Evolutionary conservation across 306 rosid genomes (phyloP), one percentile per base, ranked within the genome.

Genomic region (Citrullus mucosospermus): DNA sequence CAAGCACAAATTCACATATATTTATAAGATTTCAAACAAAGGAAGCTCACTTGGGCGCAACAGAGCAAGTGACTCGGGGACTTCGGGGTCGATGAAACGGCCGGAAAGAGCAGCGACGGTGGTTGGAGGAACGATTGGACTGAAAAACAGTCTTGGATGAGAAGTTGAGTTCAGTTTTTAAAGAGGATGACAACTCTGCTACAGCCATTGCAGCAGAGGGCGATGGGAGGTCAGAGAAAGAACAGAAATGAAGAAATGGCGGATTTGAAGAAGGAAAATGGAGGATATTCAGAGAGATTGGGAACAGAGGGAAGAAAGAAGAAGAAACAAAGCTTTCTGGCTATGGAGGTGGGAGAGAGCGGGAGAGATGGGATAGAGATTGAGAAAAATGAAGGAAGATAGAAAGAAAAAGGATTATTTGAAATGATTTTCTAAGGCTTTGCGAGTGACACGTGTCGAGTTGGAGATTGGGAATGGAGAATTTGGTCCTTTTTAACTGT

Each of bases 21-120:
- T 2, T 44, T 9, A 36, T 36, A 36, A 36, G 39, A 36, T 36
- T 36, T 36, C 39, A 36, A 36, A 60, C 25, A 32, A 10, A 61
- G 74, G 70, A 82, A 79, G 77, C 85, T 78, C 57, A 95, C 98
- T 88, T 95, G 20, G 92, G 92, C 20, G 93, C 90, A 77, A 92
- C 82, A 83, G 97, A 95, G 84, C 97, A 92, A 60, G 83, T 85
- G 78, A 95, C 84, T 62, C 66, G 53, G n/a, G 90, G 68, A 11
- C 60, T 80, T 15, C 63, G 87, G n/a, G 88, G 44, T 73, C 76
- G 84, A 32, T 77, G 82, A 79, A 82, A 69, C 0, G 84, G 86
- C 6, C 86, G 79, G 65, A 88, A 81, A 82, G 86, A 53, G 76
- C 80, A 80, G 41, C 82, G 83, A n/a, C 84, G 81, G 6, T 50